Percentiles rank a stretch among this genome's conserved stretches.
Conservation (phyloP, 1,284 basidiomycete genomes). For the Acaromyces ingoldii region DNA sequence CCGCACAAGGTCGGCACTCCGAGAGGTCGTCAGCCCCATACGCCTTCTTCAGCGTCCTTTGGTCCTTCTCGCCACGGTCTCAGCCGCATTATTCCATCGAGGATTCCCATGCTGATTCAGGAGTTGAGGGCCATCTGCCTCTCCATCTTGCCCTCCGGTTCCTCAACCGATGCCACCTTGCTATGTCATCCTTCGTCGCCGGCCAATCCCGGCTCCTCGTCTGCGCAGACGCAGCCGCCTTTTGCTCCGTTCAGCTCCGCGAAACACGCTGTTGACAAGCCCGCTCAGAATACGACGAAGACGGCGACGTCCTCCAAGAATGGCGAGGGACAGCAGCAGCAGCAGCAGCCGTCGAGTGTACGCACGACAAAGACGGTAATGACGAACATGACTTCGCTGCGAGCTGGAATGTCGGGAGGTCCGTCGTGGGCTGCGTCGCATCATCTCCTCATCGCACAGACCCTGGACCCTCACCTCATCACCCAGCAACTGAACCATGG, state of each 20-base stretch:
- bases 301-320: too few species aligned
- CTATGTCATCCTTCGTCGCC: neutral
- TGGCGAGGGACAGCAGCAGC: too few species aligned
- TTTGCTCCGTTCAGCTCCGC: too few species aligned
- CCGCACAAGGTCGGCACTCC: constrained; percentile 28
- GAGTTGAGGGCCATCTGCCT: constrained; percentile 78
- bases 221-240: too few species aligned
- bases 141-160: constrained; percentile 62
- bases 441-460: constrained; percentile 52
- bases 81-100: constrained; percentile 58
- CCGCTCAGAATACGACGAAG: too few species aligned
- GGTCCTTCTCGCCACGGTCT: neutral
- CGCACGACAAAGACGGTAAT: too few species aligned
- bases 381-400: too few species aligned
- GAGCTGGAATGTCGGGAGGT: too few species aligned
- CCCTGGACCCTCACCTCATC: constrained; percentile 61
- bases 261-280: too few species aligned
- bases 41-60: neutral
- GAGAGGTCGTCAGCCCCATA: neutral
- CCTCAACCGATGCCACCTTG: constrained; percentile 59
- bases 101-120: constrained; percentile 66
- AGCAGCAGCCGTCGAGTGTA: too few species aligned
- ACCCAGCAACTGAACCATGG: constrained; percentile 72
- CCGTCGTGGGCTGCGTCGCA: constrained; percentile 10
- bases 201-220: constrained; percentile 59